phyloP scores from a whole-genome alignment of 441 rosid species.

The Aquilaria agallochum region DNA sequence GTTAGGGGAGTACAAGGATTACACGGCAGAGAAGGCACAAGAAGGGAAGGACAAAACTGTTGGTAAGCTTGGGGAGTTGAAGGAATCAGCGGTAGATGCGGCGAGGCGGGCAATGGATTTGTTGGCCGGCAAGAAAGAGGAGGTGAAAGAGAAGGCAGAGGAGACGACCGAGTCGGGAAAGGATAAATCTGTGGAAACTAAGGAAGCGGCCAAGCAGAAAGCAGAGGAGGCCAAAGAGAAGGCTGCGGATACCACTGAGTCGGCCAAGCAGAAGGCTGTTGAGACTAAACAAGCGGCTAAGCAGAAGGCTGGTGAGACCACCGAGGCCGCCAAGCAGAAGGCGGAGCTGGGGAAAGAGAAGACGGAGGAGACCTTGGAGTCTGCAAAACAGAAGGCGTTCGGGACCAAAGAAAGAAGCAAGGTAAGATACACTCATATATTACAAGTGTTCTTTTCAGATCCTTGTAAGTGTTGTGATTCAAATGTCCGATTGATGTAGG shows the following conservation, averaged over 20 bases:
- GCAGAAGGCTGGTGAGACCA: conserved; percentile 22
- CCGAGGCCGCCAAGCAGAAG: conserved; percentile 28
- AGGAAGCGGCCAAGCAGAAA: conserved; percentile 32
- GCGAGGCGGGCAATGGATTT: conserved; percentile 54
- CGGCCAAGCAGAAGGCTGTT: not conserved
- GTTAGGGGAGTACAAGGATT: conserved; percentile 26
- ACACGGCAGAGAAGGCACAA: conserved; percentile 28
- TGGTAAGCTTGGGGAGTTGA: conserved; percentile 37
- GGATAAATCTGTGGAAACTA: conserved; percentile 36
- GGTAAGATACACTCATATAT: not conserved
- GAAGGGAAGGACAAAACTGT: conserved; percentile 36
- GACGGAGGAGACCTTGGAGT: no score
- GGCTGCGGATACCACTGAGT: conserved; percentile 6
- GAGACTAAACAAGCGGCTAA: conserved; percentile 42
- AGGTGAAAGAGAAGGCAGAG: conserved; percentile 27
- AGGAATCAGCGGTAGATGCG: conserved; percentile 30
- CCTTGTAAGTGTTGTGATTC: no score
- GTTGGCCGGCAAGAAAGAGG: conserved; percentile 59
- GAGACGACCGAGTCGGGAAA: conserved; percentile 23
- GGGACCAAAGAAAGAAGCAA: no score
- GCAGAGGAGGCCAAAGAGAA: conserved; percentile 35
- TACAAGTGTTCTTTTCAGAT: not conserved
- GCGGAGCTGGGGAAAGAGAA: no score
- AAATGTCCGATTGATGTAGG: conserved; percentile 15
- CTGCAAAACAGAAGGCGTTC: no score